Base-by-base conservation (phyloP, 2,329 filamentous ascomycete species). In the Setomelanomma holmii region DNA sequence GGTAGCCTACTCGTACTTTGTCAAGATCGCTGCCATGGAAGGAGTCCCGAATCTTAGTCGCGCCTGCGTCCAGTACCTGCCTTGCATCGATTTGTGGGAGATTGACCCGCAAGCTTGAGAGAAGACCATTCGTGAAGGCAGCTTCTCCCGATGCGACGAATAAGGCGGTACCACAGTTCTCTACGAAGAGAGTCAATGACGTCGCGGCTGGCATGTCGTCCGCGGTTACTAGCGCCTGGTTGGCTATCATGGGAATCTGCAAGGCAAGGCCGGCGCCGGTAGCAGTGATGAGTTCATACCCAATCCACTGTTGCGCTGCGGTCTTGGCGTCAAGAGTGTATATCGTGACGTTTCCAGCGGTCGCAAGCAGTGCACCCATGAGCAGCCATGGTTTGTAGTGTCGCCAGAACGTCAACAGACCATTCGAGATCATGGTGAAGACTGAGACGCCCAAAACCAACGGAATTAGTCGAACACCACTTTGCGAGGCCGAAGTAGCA, bases 281-380 rank as follows among this genome's bases (percentile, higher is more conserved):
- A 17, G 79, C 81, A 4, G 74, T 51, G 2, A 83, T 53, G 4
- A 78, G 68, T 47, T 83, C 78, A 61, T 77, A 82, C 7, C 80
- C 80, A 19, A 81, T 76, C 80, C 79, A 82, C 24, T 73, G 66
- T 2, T 58, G 67, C 0, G 68, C 65, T 0, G 73, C 56, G 3
- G 78, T 76, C 30, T 61, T 56, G 1, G 75, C 61, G 16, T 72
- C 64, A 2, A 79, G 68, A 0, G 79, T 45, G 71, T 78, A 66
- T 3, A 69, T 67, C 20, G 40, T 58, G 2, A 46, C 7, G 17
- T 63, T 53, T 2, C 68, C 68, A 3, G 53, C 58, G 4, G 64
- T 55, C 0, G 49, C 56, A 4, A 68, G 43, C 1, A 67, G 21
- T 4, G 73, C 60, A 10, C 71, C 68, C 7, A 68, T n/a, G 11